Evolutionary conservation across 2,329 filamentous ascomycete genomes (phyloP), one percentile per base, ranked within the genome.

Genomic region (Diplodia intermedia): DNA sequence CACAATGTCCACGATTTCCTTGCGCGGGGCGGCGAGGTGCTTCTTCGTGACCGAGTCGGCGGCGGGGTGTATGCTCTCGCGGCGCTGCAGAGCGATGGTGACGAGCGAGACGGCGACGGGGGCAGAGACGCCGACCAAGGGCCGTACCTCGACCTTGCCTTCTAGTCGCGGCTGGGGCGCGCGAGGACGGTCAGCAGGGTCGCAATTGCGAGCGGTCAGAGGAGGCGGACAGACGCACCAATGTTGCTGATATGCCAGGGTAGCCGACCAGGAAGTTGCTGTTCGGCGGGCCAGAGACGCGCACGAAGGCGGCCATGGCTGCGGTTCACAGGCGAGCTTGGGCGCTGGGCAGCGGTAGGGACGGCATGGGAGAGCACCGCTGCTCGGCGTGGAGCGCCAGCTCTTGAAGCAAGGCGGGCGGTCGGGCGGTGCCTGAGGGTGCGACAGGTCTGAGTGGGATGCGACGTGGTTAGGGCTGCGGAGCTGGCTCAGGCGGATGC

Each of bases 181-280:
- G 52, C 52, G 66, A 33, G 33, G 38, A 38, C 47, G 26, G 65
- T 52, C 55, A 67, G 65, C 18, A 61, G 23, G 40, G 52, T 57
- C 54, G 43, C 65, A 33, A 47, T 56, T 49, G 36, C 62, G 68
- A 65, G 67, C 61, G 56, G 43, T 47, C 40, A 47, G 40, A 33
- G 69, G 6, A 20, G 15, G 40, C 36, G 20, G 40, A n/a, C 40
- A n/a, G n/a, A 88, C 92, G 82, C 86, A 97, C 94, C 88, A 97
- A 82, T 47, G 95, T 99, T 76, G 95, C 95, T 67, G 94, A 97
- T 80, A 99, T 98, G 74, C 95, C 95, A 67, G 95, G 95, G 81
- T 98, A 99, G 74, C 95, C 95, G 74, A 98, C 93, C 72, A 98
- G 86, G 79, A 97, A 97, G 82, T 92, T 95, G 82, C 93, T 95